Conservation (phyloP, 192 early-diverging fungal genomes). For the Cladochytrium replicatum region DNA sequence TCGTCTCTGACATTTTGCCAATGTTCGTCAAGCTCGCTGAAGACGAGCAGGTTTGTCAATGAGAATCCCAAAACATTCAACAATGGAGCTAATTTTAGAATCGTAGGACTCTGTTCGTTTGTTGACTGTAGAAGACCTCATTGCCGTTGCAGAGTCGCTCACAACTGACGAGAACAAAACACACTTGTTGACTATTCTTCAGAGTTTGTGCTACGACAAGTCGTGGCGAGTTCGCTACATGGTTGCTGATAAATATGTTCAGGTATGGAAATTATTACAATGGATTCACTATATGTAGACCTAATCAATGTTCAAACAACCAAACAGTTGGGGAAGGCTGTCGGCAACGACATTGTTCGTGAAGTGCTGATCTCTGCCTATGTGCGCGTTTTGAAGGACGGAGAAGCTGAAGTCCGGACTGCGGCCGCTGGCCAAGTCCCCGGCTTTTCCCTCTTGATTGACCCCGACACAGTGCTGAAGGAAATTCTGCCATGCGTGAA, state of each 20-base stretch:
- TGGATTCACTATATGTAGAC: background rate
- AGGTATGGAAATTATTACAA: no score
- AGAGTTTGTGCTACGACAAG: constrained; percentile 75
- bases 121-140: constrained; percentile 82
- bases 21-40: constrained; percentile 78
- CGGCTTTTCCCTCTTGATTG: constrained; percentile 64
- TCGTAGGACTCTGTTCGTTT: constrained; percentile 96
- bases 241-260: constrained; percentile 97
- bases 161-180: constrained; percentile 66
- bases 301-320: background rate
- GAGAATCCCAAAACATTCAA: no score
- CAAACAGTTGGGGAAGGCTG: constrained; percentile 63
- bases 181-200: constrained; percentile 61
- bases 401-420: constrained; percentile 94
- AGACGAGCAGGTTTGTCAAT: constrained; percentile 38
- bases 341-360: constrained; percentile 65
- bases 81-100: constrained; percentile 20
- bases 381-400: constrained; percentile 84
- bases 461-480: constrained; percentile 65
- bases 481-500: constrained; percentile 84
- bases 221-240: constrained; percentile 99
- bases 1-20: constrained; percentile 77
- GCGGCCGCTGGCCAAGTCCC: constrained; percentile 89
- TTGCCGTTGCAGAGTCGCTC: constrained; percentile 77
- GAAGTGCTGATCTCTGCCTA: constrained; percentile 83